A percentile compares a stretch with the other conserved stretches of the same genome.
Evolutionary conservation across 345 rosid genomes (phyloP).

Genomic region (Acer campestre): DNA sequence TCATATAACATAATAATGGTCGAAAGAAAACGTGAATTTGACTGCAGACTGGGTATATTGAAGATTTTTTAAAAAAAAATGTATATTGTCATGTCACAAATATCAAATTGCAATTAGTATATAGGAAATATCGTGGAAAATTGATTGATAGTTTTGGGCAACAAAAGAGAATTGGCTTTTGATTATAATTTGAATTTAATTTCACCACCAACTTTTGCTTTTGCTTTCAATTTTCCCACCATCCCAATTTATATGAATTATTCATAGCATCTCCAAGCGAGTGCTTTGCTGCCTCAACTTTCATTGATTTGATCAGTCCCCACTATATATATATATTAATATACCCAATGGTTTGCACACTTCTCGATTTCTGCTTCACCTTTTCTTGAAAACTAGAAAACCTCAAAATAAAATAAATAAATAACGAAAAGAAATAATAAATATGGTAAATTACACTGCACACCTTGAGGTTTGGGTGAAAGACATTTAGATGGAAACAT

Average conservation of each 20-base stretch:
- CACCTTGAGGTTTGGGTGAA: too few relatives aligned
- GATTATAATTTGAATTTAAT: background rate
- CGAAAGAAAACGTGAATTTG: too few relatives aligned
- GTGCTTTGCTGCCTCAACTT: conserved; percentile 7
- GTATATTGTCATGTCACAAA: too few relatives aligned
- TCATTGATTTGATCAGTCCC: background rate
- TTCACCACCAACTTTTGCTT: background rate
- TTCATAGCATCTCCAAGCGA: background rate
- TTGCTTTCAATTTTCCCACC: background rate
- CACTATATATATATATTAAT: background rate
- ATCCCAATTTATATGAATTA: background rate
- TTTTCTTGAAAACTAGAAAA: background rate
- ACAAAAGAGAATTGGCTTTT: background rate
- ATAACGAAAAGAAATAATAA: too few relatives aligned
- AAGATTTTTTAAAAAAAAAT: too few relatives aligned
- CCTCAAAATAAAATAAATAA: background rate
- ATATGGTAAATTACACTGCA: too few relatives aligned
- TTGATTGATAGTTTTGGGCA: too few relatives aligned
- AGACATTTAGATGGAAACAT: too few relatives aligned
- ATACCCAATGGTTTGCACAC: background rate
- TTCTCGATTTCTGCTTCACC: background rate
- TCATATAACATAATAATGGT: too few relatives aligned
- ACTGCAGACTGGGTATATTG: too few relatives aligned
- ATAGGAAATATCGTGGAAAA: too few relatives aligned
- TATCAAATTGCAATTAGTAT: too few relatives aligned